phyloP scores from a whole-genome alignment of 2,329 filamentous ascomycete species.

The Fusarium dimerum region DNA sequence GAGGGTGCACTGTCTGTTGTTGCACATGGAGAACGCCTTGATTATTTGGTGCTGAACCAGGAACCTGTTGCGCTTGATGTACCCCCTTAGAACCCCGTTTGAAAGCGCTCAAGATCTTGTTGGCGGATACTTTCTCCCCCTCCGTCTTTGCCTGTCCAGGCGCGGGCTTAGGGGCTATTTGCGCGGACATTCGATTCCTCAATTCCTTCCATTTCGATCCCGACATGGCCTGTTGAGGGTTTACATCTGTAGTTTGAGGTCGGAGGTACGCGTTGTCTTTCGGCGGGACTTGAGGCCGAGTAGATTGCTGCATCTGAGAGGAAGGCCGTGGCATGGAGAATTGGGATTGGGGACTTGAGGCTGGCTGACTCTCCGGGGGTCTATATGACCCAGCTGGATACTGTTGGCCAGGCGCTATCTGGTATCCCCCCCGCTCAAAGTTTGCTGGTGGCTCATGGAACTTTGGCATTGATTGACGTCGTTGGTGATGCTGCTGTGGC shows the following conservation, averaged over 20 bases:
- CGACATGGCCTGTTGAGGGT: conserved; percentile 19
- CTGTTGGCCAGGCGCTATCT: conserved; percentile 17
- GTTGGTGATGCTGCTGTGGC: conserved; percentile 3
- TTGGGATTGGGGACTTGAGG: conserved; percentile 15
- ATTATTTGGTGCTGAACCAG: conserved; percentile 12
- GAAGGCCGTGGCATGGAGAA: conserved; percentile 10
- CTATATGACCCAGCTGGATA: conserved; percentile 2
- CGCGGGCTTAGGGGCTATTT: conserved; percentile 24
- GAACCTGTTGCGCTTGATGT: conserved; percentile 21
- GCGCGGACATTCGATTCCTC: conserved; percentile 34
- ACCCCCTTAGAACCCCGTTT: conserved; percentile 33
- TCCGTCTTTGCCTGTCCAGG: conserved; percentile 21
- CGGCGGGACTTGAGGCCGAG: conserved; percentile 11
- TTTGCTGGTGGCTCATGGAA: conserved; percentile 13
- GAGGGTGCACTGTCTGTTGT: conserved; percentile 14
- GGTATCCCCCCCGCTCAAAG: conserved; percentile 10
- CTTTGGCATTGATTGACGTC: conserved; percentile 11
- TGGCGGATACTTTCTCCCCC: conserved; percentile 23
- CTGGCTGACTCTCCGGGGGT: conserved; percentile 6
- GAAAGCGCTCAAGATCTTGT: conserved; percentile 35
- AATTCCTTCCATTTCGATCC: conserved; percentile 37
- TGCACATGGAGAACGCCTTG: conserved; percentile 13
- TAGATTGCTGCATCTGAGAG: conserved; percentile 18
- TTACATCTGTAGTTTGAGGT: conserved; percentile 8
- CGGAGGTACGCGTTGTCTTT: conserved; percentile 13